A percentile compares a stretch with the other conserved stretches of the same genome.
Evolutionary conservation across 2,329 filamentous ascomycete species (phyloP).

Genomic region (Nigrograna mackinnonii): DNA sequence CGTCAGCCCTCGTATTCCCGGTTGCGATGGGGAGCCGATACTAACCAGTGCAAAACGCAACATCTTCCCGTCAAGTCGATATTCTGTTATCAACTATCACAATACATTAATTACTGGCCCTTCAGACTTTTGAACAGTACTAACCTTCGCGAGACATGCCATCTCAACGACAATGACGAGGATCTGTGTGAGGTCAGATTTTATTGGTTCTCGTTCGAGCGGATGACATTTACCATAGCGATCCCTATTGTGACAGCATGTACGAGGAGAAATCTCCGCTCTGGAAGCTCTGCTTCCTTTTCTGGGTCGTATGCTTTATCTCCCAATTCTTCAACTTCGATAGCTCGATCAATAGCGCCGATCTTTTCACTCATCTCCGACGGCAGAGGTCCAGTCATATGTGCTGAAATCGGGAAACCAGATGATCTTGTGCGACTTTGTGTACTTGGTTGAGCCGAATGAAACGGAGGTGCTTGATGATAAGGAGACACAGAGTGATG

Average conservation of each 20-base stretch:
- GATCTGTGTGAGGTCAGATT: constrained; percentile 13
- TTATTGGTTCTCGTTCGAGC: background rate
- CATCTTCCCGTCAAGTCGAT: constrained; percentile 44
- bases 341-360: constrained; percentile 22
- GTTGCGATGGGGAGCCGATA: constrained; percentile 16
- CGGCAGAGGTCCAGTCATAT: constrained; percentile 12
- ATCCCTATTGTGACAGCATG: constrained; percentile 27
- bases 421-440: constrained; percentile 16
- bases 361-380: constrained; percentile 30
- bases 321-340: constrained; percentile 27
- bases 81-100: constrained; percentile 44
- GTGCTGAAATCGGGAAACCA: constrained; percentile 24
- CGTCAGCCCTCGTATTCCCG: constrained; percentile 14
- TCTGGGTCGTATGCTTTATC: constrained; percentile 27
- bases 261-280: constrained; percentile 24
- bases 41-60: constrained; percentile 42
- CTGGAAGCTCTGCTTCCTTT: constrained; percentile 23
- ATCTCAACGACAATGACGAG: constrained; percentile 33
- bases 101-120: constrained; percentile 14
- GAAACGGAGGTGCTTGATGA: constrained; percentile 12
- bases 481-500: constrained; percentile 11
- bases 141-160: constrained; percentile 30
- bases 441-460: constrained; percentile 12
- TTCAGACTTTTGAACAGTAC: background rate
- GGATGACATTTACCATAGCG: constrained; percentile 19